Evolutionary conservation across 495 filamentous ascomycete genomes (phyloP), one percentile per base, ranked within the genome.

Genomic region (Chaetomidium leptoderma): DNA sequence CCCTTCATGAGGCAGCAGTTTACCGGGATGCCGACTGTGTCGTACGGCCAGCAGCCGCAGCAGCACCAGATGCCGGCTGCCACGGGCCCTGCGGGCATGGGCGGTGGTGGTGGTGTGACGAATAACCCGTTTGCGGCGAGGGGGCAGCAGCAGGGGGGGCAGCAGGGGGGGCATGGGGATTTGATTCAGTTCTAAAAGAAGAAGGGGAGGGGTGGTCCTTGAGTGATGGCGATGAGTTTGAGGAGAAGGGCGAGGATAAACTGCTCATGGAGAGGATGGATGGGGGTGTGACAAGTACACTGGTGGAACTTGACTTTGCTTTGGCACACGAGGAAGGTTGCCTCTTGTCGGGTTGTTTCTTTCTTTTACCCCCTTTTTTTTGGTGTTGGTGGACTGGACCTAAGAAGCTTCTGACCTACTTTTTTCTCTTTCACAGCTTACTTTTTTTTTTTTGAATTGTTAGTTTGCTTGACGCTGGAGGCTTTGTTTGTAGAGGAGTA

Each of bases 1-100:
- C 95, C 95, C 6, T 99, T 97, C 76, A 80, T 92, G 53, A 72
- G 78, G 57, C 80, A 81, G 56, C 91, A 93, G 63, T 91, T 86
- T 57, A 93, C 90, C 0, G 90, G 90, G 9, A 81, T 87, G 72
- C 91, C 91, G 26, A 83, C 85, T 14, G 72, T 79, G 7, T 74
- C 74, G 21, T 82, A 83, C 40, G 72, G 17, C 11, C 27, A 35
- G 40, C 52, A 36, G 29, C 37, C 33, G 39, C 27, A 37, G 29
- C 39, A 32, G 17, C 76, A 74, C 52, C 78, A 90, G 71, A 75
- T 85, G 69, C 89, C 89, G 24, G 85, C 87, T n/a, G 85, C 88
- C 53, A 92, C 89, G 4, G 88, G 89, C 2, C 88, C 88, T 29
- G 89, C 82, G 2, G 79, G 76, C 13, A 75, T 83, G 71, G 74